A percentile compares a stretch with the other conserved stretches of the same genome.
These are phyloP conservation scores for Solanum peruvianum DNA, from an alignment of 257 asterid genomes.

Conservation along the genomic window DNA sequence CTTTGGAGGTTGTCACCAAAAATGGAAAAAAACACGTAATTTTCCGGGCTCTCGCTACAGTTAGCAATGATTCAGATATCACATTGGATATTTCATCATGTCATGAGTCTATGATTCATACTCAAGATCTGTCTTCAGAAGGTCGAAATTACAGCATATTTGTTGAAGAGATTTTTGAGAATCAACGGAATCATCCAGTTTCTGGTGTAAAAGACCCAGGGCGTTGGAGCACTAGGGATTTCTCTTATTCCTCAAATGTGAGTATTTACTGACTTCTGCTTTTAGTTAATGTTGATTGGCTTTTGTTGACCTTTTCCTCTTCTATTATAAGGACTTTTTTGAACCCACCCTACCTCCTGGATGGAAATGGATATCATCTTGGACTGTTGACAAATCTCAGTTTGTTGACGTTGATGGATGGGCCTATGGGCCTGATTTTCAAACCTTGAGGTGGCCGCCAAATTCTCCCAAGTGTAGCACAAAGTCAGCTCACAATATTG, in stretches of 20 bases:
- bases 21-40: constrained; percentile 83
- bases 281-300: neutral
- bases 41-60: constrained; percentile 69
- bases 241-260: constrained; percentile 44
- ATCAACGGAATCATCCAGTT: constrained; percentile 39
- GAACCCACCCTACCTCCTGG: constrained; percentile 60
- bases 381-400: constrained; percentile 57
- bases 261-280: constrained; percentile 5
- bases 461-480: constrained; percentile 40
- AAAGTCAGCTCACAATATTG: constrained; percentile 37
- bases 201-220: constrained; percentile 39
- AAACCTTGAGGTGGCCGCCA: constrained; percentile 51
- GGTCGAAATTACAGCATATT: constrained; percentile 18
- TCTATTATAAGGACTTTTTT: constrained; percentile 30
- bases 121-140: constrained; percentile 26
- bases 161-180: constrained; percentile 58
- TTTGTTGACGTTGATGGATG: constrained; percentile 58
- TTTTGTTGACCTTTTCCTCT: neutral
- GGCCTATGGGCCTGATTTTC: constrained; percentile 59
- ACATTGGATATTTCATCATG: constrained; percentile 56
- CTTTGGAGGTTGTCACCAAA: constrained; percentile 68
- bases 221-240: constrained; percentile 59
- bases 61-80: constrained; percentile 79
- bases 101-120: constrained; percentile 22
- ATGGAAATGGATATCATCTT: constrained; percentile 59